These are phyloP conservation scores for Penicillium griseofulvum DNA, from an alignment of 2,329 filamentous ascomycete species.

Conservation along the genomic window DNA sequence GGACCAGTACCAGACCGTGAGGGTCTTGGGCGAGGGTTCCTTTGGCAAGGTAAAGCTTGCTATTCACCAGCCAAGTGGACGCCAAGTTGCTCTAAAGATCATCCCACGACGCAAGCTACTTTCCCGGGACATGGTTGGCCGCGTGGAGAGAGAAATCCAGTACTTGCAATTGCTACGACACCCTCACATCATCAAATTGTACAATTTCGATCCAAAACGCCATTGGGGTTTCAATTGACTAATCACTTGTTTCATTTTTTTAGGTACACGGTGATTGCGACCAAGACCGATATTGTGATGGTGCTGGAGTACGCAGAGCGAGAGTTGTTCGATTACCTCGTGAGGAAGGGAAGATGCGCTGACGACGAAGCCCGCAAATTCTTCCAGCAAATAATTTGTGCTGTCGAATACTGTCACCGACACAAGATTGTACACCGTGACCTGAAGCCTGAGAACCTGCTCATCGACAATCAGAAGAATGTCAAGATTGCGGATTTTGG, in stretches of 20 bases:
- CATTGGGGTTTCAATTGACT: constrained; percentile 11
- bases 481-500: constrained; percentile 99
- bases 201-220: constrained; percentile 35
- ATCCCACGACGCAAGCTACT: constrained; percentile 95
- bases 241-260: constrained; percentile 9
- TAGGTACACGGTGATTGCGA: constrained; percentile 96
- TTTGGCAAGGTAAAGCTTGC: constrained; percentile 99
- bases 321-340: constrained; percentile 97
- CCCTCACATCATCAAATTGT: constrained; percentile 99
- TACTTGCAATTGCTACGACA: constrained; percentile 94
- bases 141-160: constrained; percentile 96
- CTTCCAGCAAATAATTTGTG: constrained; percentile 98
- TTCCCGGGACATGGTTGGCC: constrained; percentile 94
- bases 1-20: constrained; percentile 85
- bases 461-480: constrained; percentile 92
- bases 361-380: constrained; percentile 93
- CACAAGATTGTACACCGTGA: constrained; percentile 99
- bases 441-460: constrained; percentile 92
- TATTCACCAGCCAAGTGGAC: constrained; percentile 83
- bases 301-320: constrained; percentile 96
- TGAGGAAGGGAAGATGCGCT: constrained; percentile 85
- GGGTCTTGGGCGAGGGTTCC: constrained; percentile 90
- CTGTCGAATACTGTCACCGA: constrained; percentile 96
- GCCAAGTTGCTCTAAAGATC: constrained; percentile 97
- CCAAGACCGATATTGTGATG: constrained; percentile 94